Base-by-base conservation (phyloP, 164 flowering plant genomes). In the Annona cherimola region DNA sequence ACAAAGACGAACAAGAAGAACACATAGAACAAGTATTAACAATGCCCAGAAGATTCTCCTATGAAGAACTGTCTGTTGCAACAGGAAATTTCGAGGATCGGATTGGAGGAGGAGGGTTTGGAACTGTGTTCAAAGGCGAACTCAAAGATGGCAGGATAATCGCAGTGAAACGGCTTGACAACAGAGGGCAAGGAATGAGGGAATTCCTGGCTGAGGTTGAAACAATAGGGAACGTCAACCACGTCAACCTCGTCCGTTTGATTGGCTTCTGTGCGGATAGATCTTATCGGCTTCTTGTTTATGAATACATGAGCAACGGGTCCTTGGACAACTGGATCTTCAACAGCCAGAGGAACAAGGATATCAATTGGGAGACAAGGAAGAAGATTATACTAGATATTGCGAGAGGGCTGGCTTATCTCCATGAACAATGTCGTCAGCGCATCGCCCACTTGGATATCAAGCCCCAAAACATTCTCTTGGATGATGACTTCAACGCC, bases 401-500 rank as follows among this genome's bases (percentile, higher is more conserved):
- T 19, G 65, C 59, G 16, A 71, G 45, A 61, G 73, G 73, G 12
- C 5, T 71, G 55, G 20, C 55, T 26, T 71, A 71, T 71, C 67
- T 71, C 35, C 73, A 71, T 61, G 76, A 73, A 43, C 71, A 73
- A 0, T 73, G 76, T 42, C 8, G 42, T 5, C 71, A 67, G 12
- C 67, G 43, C 26, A 67, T 73, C 18, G 63, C 45, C 11, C 71
- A 73, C 39, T 67, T 73, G 18, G 71, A 73, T 35, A 44, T 73
- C 42, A 67, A 67, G 54, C 71, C 71, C 9, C 71, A 73, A n/a
- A 73, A 61, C 35, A 68, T 67, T 45, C 76, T 73, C 44, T 18
- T 73, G 19, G 71, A 67, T 67, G 71, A 67, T 3, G 57, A 73
- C 18, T 73, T 75, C 71, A 73, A 70, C 42, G 81, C 77, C 16